Percentiles rank a stretch among this genome's conserved stretches.
Evolutionary conservation across 2,329 filamentous ascomycete genomes (phyloP).

Genomic region (Sclerotinia nivalis): DNA sequence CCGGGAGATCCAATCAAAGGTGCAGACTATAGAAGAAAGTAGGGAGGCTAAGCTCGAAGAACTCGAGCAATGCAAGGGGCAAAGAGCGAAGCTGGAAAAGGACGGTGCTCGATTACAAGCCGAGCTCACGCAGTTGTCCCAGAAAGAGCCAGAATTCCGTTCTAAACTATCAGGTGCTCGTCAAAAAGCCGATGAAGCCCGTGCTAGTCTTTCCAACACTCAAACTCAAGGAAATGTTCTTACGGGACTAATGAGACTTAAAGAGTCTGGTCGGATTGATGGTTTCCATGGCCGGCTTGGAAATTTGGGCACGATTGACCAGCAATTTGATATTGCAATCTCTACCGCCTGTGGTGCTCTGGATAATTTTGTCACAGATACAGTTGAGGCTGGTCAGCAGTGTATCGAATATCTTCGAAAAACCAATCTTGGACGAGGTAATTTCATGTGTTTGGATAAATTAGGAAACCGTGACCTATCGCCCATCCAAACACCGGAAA

Average conservation of each 20-base stretch:
- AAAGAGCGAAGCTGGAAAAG: conserved; percentile 71
- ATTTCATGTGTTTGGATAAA: conserved; percentile 95
- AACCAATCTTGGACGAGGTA: conserved; percentile 93
- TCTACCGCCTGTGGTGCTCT: conserved; percentile 91
- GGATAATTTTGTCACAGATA: conserved; percentile 96
- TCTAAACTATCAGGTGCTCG: conserved; percentile 84
- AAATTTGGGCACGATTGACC: conserved; percentile 89
- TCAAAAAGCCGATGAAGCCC: conserved; percentile 94
- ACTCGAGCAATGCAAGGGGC: conserved; percentile 71
- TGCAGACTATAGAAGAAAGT: conserved; percentile 69
- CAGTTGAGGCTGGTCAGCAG: conserved; percentile 92
- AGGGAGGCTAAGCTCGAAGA: conserved; percentile 70
- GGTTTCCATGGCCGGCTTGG: conserved; percentile 95
- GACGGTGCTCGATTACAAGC: conserved; percentile 71
- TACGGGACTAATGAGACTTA: conserved; percentile 87
- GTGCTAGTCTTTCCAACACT: conserved; percentile 82
- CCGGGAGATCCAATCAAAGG: conserved; percentile 79
- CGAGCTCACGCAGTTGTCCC: conserved; percentile 69
- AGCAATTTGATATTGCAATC: conserved; percentile 95
- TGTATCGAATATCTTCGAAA: conserved; percentile 98
- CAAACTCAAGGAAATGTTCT: conserved; percentile 94
- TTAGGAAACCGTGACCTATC: conserved; percentile 76
- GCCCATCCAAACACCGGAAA: conserved; percentile 83
- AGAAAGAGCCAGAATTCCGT: conserved; percentile 79
- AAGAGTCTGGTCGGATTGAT: conserved; percentile 93